Evolutionary conservation across 768 basidiomycete genomes (phyloP).

Genomic region (Phlebiopsis flavidoalba): DNA sequence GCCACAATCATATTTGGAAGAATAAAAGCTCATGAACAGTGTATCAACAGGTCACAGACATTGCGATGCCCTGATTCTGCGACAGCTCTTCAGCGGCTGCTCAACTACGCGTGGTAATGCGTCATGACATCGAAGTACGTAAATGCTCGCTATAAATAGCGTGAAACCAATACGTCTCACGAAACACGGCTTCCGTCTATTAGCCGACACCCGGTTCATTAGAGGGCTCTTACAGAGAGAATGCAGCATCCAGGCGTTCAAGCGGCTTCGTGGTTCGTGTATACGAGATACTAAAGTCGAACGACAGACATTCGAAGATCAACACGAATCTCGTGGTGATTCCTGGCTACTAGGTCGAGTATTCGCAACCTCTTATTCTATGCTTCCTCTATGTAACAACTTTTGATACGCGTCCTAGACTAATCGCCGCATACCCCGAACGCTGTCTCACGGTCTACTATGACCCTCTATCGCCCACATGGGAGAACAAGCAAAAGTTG

Average conservation of each 20-base stretch:
- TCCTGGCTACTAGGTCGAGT: too few species aligned
- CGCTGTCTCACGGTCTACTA: conserved; percentile 94
- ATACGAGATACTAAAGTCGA: conserved; percentile 92
- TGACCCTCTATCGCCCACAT: conserved; percentile 67
- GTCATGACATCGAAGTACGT: conserved; percentile 97
- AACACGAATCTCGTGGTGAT: too few species aligned
- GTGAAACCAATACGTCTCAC: background rate
- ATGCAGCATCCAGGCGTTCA: conserved; percentile 92
- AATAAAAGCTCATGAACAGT: background rate
- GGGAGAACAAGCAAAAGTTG: conserved; percentile 48
- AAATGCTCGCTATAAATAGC: background rate
- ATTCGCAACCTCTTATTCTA: background rate
- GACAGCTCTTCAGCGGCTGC: conserved; percentile 79
- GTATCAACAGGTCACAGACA: conserved; percentile 76
- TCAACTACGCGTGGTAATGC: conserved; percentile 83
- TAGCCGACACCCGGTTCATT: conserved; percentile 95
- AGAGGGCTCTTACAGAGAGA: conserved; percentile 98
- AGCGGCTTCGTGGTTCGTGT: conserved; percentile 93
- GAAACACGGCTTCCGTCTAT: background rate
- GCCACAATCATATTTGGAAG: conserved; percentile 6
- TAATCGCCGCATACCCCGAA: conserved; percentile 92
- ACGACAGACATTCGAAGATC: too few species aligned
- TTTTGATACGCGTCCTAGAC: conserved; percentile 47
- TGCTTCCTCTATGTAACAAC: conserved; percentile 1
- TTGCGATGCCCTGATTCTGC: conserved; percentile 98